Evolutionary conservation across 192 early-diverging fungal genomes (phyloP), one percentile per base, ranked within the genome.

Genomic region (Chytriomyces sp.): DNA sequence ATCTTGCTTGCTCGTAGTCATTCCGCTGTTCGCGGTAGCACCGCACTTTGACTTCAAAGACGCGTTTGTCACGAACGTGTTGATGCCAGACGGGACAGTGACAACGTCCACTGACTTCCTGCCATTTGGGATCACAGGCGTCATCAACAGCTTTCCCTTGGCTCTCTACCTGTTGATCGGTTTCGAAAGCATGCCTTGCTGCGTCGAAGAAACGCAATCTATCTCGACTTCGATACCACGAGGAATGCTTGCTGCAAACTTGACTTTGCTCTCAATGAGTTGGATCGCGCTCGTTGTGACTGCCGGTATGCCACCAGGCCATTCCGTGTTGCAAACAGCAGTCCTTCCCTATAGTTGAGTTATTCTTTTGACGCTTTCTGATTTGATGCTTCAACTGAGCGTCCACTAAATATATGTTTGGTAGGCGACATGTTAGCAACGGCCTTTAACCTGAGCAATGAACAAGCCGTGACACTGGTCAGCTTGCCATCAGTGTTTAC

Each of bases 141-240:
- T 75, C 20, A 45, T 75, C 18, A 23, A 43, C 4, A 43, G 24
- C 11, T 44, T 75, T 6, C 73, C 73, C 9, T 75, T 49, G 20
- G 16, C 73, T 60, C 28, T 68, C 20, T 75, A 75, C 61, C 28
- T 75, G 26, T 45, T 60, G 23, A 75, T 75, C 50, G 4, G 73
- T 45, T 75, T 75, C 18, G 73, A 75, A 18, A 50, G 45, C 26
- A 67, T 67, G 66, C 66, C 66, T 10, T 63, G 70, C 28, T 72
- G 70, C 61, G 70, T 64, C 13, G 70, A 72, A 72, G 70, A 72
- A 64, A 72, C 70, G 5, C 11, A 13, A 20, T 3, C 63, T 11
- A 46, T 72, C 61, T 57, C 13, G 11, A 26, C 16, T 11, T 24
- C 24, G 5, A 23, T 72, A 35, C 70, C 57, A 24, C 57, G 70